Evolutionary conservation across 1,139 yeast species (phyloP), one percentile per base, ranked within the genome.

Genomic region (Pichia sp.): DNA sequence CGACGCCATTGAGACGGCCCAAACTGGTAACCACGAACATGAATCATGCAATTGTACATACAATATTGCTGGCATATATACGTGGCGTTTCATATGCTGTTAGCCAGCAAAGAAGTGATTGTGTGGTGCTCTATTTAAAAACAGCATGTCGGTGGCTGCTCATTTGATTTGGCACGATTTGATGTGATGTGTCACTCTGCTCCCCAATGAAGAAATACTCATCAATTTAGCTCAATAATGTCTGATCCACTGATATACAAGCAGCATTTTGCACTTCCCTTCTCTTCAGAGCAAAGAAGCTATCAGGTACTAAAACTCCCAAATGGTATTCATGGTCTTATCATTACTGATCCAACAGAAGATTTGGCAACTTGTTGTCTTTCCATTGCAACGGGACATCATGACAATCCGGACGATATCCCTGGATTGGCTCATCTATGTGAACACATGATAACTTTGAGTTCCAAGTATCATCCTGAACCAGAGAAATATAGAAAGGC

Each of bases 361-460:
- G 64, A 63, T 8, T 36, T 60, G 0, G 71, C 72, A 2, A 62
- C 79, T 1, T 63, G 64, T 33, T 66, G 73, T 3, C 40, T 80
- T 4, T 63, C 80, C 15, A 74, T 80, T 0, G 72, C 73, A 1
- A 52, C 77, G 0, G 91, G 91, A 1, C 75, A 86, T 2, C 72
- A 71, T 49, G 63, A 69, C 35, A 88, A 82, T 47, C 80, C 83
- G 1, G 60, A 58, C 4, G 60, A 62, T 2, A 36, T 68, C 1
- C 69, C 69, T 0, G 91, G 91, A 0, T 47, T 81, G 26, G 88
- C 91, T 0, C 93, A 82, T 58, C 62, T 81, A 29, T 78, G 86
- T 52, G 91, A 82, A 44, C 91, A 82, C 53, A 65, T 75, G 69
- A 46, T 81, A 1, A 67, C 77, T 34, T 63, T 71, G 33, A 83